These are phyloP conservation scores for Herpotrichia juniperi DNA, from an alignment of 2,329 filamentous ascomycete genomes.

Conservation along the genomic window DNA sequence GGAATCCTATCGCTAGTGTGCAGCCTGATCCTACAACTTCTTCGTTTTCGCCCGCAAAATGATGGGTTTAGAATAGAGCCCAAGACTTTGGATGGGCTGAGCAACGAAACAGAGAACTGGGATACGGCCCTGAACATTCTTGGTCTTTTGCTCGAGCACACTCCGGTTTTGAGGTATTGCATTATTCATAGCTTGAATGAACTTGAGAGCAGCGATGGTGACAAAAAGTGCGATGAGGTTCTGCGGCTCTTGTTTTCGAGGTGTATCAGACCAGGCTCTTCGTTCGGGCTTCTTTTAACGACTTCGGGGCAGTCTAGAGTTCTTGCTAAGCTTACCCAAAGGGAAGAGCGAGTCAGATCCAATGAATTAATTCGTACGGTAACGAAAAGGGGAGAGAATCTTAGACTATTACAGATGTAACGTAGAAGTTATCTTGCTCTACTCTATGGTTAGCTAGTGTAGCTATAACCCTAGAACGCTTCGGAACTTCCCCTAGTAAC, in stretches of 20 bases:
- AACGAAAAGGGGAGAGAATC: not conserved
- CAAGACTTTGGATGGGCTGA: not conserved
- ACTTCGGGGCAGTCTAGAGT: conserved; percentile 3
- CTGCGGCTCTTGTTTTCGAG: not conserved
- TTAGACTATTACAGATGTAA: not conserved
- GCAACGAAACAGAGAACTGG: not conserved
- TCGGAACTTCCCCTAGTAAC: no score
- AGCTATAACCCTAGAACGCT: no score
- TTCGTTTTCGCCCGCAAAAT: not conserved
- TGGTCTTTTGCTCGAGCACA: not conserved
- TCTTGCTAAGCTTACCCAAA: not conserved
- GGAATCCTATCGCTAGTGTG: not conserved
- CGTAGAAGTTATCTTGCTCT: no score
- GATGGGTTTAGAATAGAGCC: not conserved
- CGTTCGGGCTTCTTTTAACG: not conserved
- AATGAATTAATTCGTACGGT: not conserved
- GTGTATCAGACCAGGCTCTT: not conserved
- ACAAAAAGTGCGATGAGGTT: not conserved
- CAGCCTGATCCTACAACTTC: conserved; percentile 1
- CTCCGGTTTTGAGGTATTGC: not conserved
- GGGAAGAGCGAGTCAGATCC: not conserved
- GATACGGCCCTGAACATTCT: not conserved
- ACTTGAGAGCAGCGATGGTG: not conserved
- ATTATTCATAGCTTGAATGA: conserved; percentile 1
- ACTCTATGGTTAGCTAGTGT: no score